These are phyloP conservation scores for Pyrrhoderma noxium DNA, from an alignment of 1,284 basidiomycete species.

Conservation along the genomic window DNA sequence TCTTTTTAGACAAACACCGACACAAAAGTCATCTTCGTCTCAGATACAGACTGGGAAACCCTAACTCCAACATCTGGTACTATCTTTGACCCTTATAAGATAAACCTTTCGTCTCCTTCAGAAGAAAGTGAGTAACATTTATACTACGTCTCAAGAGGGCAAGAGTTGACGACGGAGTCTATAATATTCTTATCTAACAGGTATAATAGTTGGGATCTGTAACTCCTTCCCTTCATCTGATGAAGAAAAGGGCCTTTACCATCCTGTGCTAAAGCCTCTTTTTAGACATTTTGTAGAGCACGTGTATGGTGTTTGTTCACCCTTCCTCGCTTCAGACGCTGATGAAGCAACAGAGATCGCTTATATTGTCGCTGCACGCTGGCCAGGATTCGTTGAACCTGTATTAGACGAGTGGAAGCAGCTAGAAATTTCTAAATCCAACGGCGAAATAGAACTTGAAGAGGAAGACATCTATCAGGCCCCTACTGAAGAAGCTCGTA, in stretches of 20 bases:
- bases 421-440: conserved; percentile 11
- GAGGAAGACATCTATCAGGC: conserved; percentile 21
- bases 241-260: conserved; percentile 32
- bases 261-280: conserved; percentile 47
- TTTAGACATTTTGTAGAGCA: conserved; percentile 62
- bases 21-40: conserved; percentile 58
- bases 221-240: neutral
- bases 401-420: conserved; percentile 46
- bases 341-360: conserved; percentile 43
- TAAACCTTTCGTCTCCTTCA: conserved; percentile 52
- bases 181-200: neutral
- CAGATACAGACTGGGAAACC: conserved; percentile 67
- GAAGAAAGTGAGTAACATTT: conserved; percentile 47
- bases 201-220: neutral
- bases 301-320: conserved; percentile 56
- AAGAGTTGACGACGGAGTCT: no score
- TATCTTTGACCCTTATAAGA: conserved; percentile 67
- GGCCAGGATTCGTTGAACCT: conserved; percentile 72
- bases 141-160: neutral
- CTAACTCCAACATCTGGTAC: conserved; percentile 64
- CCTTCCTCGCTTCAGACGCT: conserved; percentile 55
- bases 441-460: neutral
- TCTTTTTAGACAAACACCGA: conserved; percentile 34
- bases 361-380: conserved; percentile 71
- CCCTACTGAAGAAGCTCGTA: conserved; percentile 49